These are phyloP conservation scores for Cercospora zeae-maydis DNA, from an alignment of 2,329 filamentous ascomycete species.

Conservation along the genomic window DNA sequence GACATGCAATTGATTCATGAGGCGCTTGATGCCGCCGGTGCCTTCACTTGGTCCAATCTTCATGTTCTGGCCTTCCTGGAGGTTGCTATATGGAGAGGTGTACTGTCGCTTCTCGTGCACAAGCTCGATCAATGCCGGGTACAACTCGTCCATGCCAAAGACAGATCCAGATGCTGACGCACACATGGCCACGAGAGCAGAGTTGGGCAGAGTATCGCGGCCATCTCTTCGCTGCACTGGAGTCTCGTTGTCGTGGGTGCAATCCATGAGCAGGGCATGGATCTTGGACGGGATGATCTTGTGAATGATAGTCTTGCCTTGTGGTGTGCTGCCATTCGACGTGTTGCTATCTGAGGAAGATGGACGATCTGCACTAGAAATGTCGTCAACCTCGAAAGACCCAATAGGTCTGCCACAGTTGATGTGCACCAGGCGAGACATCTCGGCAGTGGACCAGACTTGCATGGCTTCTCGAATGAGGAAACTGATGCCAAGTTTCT, in stretches of 20 bases:
- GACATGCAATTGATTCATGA: slow-evolving; percentile 90
- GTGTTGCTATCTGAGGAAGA: slow-evolving; percentile 31
- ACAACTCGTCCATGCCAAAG: slow-evolving; percentile 97
- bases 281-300: slow-evolving; percentile 84
- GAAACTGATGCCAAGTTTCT: slow-evolving; percentile 83
- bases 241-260: slow-evolving; percentile 96
- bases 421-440: slow-evolving; percentile 87
- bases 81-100: slow-evolving; percentile 67
- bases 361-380: slow-evolving; percentile 58
- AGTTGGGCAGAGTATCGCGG: slow-evolving; percentile 88
- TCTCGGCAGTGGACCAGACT: slow-evolving; percentile 88
- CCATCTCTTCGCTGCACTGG: slow-evolving; percentile 94
- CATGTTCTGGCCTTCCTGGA: slow-evolving; percentile 44
- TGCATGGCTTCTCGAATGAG: slow-evolving; percentile 98
- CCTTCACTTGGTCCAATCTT: slow-evolving; percentile 70
- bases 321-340: slow-evolving; percentile 34
- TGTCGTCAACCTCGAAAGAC: slow-evolving; percentile 91
- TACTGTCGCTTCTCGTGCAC: slow-evolving; percentile 86
- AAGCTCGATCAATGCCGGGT: slow-evolving; percentile 86
- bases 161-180: slow-evolving; percentile 91
- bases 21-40: slow-evolving; percentile 85
- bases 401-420: slow-evolving; percentile 93
- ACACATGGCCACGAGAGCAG: slow-evolving; percentile 93
- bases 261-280: slow-evolving; percentile 97
- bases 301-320: slow-evolving; percentile 63